Conservation (phyloP, 768 basidiomycete species). For the Termitomyces sp. region DNA sequence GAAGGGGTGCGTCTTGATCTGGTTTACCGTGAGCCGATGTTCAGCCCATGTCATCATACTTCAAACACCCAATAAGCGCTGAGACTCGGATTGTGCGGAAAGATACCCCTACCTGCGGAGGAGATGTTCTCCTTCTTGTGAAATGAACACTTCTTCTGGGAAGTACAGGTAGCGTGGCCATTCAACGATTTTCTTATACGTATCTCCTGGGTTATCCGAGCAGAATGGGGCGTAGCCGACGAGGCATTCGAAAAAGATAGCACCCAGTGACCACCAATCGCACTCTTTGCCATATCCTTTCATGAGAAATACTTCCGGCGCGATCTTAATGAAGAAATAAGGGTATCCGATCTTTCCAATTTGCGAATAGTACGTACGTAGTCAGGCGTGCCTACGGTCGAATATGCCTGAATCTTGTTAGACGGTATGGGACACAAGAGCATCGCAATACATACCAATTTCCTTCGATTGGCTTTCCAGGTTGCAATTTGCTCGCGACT, state of each 20-base stretch:
- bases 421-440: background rate
- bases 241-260: constrained; percentile 98
- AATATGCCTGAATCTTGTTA: constrained; percentile 68
- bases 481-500: constrained; percentile 95
- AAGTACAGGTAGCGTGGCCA: constrained; percentile 91
- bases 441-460: constrained; percentile 55
- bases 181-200: constrained; percentile 97
- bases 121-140: constrained; percentile 87
- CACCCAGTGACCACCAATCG: constrained; percentile 99
- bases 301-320: constrained; percentile 95
- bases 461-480: constrained; percentile 98
- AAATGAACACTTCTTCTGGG: constrained; percentile 94
- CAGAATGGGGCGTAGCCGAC: constrained; percentile 99
- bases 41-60: constrained; percentile 88
- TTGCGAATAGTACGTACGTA: constrained; percentile 44
- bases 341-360: background rate
- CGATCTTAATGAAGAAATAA: constrained; percentile 55
- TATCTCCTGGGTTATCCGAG: constrained; percentile 94
- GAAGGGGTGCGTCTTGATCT: constrained; percentile 92
- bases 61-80: constrained; percentile 10
- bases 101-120: constrained; percentile 63
- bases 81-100: background rate
- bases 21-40: constrained; percentile 69
- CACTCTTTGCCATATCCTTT: constrained; percentile 98
- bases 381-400: constrained; percentile 72